Conservation (phyloP, 352 stramenopile genomes). For the Aphanomyces stellatus region DNA sequence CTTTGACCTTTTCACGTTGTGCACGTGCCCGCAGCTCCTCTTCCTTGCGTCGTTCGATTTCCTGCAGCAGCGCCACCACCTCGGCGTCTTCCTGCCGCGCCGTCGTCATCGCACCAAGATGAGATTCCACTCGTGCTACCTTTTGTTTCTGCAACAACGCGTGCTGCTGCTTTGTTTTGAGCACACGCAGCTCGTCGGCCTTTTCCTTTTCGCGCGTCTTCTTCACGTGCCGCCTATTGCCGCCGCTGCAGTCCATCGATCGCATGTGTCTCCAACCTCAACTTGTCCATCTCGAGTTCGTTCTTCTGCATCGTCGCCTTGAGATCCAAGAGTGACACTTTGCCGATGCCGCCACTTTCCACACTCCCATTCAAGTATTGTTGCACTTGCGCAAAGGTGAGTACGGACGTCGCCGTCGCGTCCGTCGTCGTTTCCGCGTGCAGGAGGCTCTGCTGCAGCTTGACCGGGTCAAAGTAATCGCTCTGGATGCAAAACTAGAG, state of each 20-base stretch:
- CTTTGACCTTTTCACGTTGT: conserved; percentile 9
- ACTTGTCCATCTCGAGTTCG: conserved; percentile 10
- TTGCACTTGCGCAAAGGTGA: conserved; percentile 3
- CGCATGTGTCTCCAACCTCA: too few species aligned
- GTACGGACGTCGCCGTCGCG: not conserved
- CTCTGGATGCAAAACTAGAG: conserved; percentile 19
- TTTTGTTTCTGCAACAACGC: not conserved
- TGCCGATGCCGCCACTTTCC: not conserved
- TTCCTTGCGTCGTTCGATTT: conserved; percentile 12
- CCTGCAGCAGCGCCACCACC: not conserved
- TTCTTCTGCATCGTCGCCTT: conserved; percentile 7
- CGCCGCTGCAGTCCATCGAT: too few species aligned
- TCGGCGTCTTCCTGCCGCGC: conserved; percentile 5
- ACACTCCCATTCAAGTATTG: not conserved
- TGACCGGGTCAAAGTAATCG: conserved; percentile 18
- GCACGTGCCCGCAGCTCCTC: conserved; percentile 12
- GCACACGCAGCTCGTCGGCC: conserved; percentile 9
- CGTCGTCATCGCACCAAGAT: too few species aligned
- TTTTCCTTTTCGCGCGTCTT: conserved; percentile 13
- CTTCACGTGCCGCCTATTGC: conserved; percentile 3
- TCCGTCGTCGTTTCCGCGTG: not conserved
- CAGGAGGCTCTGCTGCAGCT: not conserved
- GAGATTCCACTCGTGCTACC: not conserved
- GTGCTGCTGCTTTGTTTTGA: conserved; percentile 13
- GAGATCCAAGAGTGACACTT: conserved; percentile 11